Evolutionary conservation across 2,329 filamentous ascomycete genomes (phyloP), one percentile per base, ranked within the genome.

Genomic region (Fusarium pseudograminearum): DNA sequence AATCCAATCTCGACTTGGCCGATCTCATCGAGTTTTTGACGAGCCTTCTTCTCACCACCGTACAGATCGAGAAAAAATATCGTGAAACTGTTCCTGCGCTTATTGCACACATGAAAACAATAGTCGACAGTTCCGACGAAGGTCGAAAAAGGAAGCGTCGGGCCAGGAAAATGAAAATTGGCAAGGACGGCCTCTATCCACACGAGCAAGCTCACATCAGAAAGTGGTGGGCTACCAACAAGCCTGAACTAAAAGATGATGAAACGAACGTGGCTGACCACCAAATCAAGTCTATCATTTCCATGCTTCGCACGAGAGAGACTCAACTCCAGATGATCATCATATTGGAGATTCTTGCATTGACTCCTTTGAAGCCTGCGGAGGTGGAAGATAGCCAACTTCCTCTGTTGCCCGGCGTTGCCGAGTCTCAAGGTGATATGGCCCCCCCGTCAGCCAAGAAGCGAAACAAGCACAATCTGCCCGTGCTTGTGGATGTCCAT

Each of bases 291-390:
- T 85, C 87, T 22, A 86, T 90, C 41, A 81, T 90, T n/a, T 86
- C 89, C 4, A 85, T 89, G 54, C 79, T 95, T 40, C 87, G 92
- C 42, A 89, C 90, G 26, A 85, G 93, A 62, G 93, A 96, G 80
- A 94, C 92, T 0, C 90, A 94, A 73, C 81, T 94, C 40, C 93
- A 96, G 76, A 88, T 95, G 80, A 93, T 95, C 57, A 77, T 96
- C 33, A 89, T 94, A 53, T 83, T 96, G 8, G 93, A 96, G 75
- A 89, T 93, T 18, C 80, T 94, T 24, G 90, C 92, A 4, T 80
- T 96, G 42, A 91, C 93, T 65, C 83, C 85, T 22, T 73, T 86
- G 31, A 80, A 81, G 30, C 78, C 81, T 4, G 69, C 77, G 3
- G 80, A 83, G 7, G 70, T 73, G 7, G 80, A 77, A 42, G 84